These are phyloP conservation scores for Actinomucor elegans DNA, from an alignment of 371 early-diverging fungal species.

Conservation along the genomic window DNA sequence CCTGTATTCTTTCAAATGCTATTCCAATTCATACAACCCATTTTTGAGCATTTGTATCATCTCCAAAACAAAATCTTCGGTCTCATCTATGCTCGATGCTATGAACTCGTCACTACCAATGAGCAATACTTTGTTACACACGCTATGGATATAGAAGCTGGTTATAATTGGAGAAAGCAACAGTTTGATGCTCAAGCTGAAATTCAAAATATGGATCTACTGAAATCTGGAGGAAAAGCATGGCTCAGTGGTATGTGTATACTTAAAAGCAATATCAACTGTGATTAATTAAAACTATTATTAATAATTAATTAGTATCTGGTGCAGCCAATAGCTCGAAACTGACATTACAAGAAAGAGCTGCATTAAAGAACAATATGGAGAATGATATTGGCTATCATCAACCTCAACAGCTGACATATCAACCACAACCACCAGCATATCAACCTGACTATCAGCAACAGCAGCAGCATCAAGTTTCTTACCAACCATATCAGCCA, in stretches of 20 bases:
- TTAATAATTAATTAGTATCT: slow-evolving; percentile 19
- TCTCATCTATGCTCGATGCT: slow-evolving; percentile 52
- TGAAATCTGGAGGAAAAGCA: slow-evolving; percentile 47
- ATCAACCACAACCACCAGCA: neutral
- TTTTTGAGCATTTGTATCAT: slow-evolving; percentile 70
- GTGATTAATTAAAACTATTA: neutral
- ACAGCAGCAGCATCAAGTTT: slow-evolving; percentile 6
- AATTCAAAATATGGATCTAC: slow-evolving; percentile 36
- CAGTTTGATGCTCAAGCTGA: slow-evolving; percentile 33
- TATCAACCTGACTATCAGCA: neutral
- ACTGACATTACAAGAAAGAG: slow-evolving; percentile 40
- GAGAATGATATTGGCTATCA: neutral
- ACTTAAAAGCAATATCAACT: neutral
- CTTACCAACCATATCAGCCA: neutral
- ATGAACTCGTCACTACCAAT: slow-evolving; percentile 49
- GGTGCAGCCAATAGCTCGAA: slow-evolving; percentile 37
- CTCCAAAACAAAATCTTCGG: slow-evolving; percentile 69
- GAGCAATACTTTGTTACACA: slow-evolving; percentile 36
- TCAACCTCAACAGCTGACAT: slow-evolving; percentile 10
- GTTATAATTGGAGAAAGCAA: slow-evolving; percentile 30
- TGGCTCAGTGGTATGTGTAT: slow-evolving; percentile 30
- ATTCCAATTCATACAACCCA: slow-evolving; percentile 69
- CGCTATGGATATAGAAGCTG: slow-evolving; percentile 34
- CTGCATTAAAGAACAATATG: slow-evolving; percentile 28
- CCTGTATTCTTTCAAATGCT: slow-evolving; percentile 64